Conservation (phyloP, 495 filamentous ascomycete genomes). For the Penicillium chermesinum region DNA sequence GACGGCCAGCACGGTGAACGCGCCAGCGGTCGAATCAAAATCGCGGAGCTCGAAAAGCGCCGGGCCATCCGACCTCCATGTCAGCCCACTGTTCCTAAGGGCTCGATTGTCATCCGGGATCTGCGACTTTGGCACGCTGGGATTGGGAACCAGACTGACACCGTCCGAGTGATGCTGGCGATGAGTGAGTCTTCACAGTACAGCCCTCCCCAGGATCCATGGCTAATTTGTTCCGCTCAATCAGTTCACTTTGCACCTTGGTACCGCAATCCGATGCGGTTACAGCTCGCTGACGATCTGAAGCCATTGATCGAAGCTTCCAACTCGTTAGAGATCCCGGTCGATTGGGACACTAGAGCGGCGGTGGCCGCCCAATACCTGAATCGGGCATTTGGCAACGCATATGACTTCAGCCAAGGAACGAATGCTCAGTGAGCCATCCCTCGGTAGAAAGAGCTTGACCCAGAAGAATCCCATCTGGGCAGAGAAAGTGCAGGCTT, state of each 20-base stretch:
- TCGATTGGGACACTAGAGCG: conserved; percentile 35
- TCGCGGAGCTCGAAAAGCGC: conserved; percentile 35
- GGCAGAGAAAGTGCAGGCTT: background rate
- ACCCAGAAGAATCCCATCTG: background rate
- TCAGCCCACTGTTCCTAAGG: conserved; percentile 48
- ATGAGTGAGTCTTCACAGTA: conserved; percentile 38
- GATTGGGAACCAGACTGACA: conserved; percentile 48
- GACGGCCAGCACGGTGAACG: conserved; percentile 45
- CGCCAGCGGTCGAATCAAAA: conserved; percentile 44
- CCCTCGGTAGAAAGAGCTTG: background rate
- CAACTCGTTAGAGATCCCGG: conserved; percentile 36
- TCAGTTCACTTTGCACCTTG: conserved; percentile 39
- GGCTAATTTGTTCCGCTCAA: no score
- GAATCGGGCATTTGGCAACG: conserved; percentile 45
- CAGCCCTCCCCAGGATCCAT: no score
- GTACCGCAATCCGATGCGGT: conserved; percentile 47
- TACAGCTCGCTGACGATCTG: conserved; percentile 45
- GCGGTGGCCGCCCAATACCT: conserved; percentile 34
- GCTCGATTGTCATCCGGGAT: conserved; percentile 50
- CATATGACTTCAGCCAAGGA: conserved; percentile 44
- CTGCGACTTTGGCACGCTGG: conserved; percentile 58
- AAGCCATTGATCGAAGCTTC: conserved; percentile 30
- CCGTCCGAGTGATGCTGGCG: conserved; percentile 53
- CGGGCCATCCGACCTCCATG: conserved; percentile 36
- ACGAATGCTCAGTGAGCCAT: background rate